A percentile compares a stretch with the other conserved stretches of the same genome.
Conservation (phyloP, 2,329 filamentous ascomycete species). For the Aspergillus sp. region DNA sequence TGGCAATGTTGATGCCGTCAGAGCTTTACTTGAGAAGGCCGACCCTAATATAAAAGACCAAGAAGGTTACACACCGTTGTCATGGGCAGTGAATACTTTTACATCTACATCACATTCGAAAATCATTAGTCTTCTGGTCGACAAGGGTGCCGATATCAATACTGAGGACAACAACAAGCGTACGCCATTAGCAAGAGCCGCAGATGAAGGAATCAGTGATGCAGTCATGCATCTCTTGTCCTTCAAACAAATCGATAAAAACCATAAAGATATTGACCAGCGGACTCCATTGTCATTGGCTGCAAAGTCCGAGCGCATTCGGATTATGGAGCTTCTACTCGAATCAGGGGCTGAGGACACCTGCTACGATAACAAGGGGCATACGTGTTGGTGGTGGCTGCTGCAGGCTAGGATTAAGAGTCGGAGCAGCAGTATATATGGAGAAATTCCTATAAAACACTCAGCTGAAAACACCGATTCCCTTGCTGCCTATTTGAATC, state of each 20-base stretch:
- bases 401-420: not conserved
- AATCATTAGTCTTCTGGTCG: too few species aligned
- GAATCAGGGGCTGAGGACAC: not conserved
- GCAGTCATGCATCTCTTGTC: not conserved
- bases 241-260: not conserved
- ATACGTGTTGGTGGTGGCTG: not conserved
- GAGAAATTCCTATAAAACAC: too few species aligned
- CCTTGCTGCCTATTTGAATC: too few species aligned
- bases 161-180: not conserved
- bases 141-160: not conserved
- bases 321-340: not conserved
- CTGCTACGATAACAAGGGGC: not conserved
- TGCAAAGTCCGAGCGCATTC: not conserved
- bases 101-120: too few species aligned
- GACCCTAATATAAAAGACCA: too few species aligned
- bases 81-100: too few species aligned
- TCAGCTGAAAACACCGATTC: too few species aligned
- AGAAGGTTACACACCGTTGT: too few species aligned
- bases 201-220: not conserved
- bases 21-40: too few species aligned
- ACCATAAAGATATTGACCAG: not conserved
- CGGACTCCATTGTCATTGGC: not conserved
- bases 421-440: too few species aligned
- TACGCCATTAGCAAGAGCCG: not conserved
- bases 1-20: too few species aligned